Base-by-base conservation (phyloP, 257 asterid species). In the Scutellaria barbata region DNA sequence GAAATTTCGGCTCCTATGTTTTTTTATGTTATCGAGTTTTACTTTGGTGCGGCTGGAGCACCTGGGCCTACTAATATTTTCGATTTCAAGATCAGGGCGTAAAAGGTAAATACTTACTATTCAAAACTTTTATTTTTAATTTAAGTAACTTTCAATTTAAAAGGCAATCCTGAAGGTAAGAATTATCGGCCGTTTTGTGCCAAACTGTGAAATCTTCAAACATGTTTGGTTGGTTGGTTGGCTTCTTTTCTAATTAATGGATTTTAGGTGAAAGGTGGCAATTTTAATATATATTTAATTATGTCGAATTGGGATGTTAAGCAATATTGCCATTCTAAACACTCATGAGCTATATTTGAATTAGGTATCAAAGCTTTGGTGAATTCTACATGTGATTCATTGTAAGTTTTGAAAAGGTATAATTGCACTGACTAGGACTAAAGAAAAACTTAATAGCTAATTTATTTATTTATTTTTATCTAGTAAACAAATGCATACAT, bases 241-340 rank as follows among this genome's bases (percentile, higher is more conserved):
- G 22, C 6, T 50, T 1, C 8, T n/a, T 18, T 63, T 43, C 20
- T 18, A 63, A 10, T 68, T 53, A 39, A 41, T 17, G 10, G 13
- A 37, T 68, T 37, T 68, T 51, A 5, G 62, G 61, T 50, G 62
- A 42, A 10, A 51, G 62, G 17, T 16, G 63, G 73, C 18, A 16
- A 11, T 45, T 63, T 63, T 10, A 22, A 20, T 1, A 8, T 30
- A 20, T 1, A 8, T 30, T 14, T 66, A 5, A 12, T 30, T 48
- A 33, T 13, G 1, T 25, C 42, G 14, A 62, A 17, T 5, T 63
- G 14, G 50, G 53, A 1, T 13, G 10, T 20, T 3, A 39, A 17
- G 9, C 1, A 40, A 10, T 40, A 18, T 22, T 3, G 18, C 39
- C 30, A 56, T 12, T 25, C 41, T 43, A 25, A 22, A 63, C 1